phyloP scores from a whole-genome alignment of 139 green algal species.

The Volvox africanus region DNA sequence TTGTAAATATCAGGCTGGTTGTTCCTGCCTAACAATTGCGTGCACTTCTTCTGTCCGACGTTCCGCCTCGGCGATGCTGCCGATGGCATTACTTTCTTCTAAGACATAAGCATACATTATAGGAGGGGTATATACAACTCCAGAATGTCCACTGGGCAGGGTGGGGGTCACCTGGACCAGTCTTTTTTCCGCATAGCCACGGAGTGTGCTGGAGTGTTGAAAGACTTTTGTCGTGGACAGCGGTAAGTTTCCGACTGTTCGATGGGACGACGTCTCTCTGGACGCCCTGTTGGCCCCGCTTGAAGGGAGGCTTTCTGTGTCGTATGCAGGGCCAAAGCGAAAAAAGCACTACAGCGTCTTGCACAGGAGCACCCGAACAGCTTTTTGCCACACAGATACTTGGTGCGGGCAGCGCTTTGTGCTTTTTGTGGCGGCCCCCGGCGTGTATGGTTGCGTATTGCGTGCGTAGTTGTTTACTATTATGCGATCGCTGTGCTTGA shows the following conservation, averaged over 20 bases:
- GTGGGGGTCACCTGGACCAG: slow-evolving; percentile 13
- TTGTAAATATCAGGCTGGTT: too few relatives aligned
- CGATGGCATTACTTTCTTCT: slow-evolving; percentile 5
- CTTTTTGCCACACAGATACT: slow-evolving; percentile 68
- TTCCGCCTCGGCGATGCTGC: slow-evolving; percentile 3
- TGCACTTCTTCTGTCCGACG: not conserved
- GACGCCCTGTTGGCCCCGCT: not conserved
- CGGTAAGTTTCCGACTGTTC: slow-evolving; percentile 4
- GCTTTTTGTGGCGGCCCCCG: not conserved
- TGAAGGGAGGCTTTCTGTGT: not conserved
- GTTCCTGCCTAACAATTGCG: not conserved
- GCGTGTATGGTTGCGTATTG: not conserved
- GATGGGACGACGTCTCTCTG: not conserved
- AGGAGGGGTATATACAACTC: not conserved
- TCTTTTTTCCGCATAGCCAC: slow-evolving; percentile 30
- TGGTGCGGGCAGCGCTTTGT: slow-evolving; percentile 51
- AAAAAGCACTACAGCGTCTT: slow-evolving; percentile 68
- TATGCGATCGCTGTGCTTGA: not conserved
- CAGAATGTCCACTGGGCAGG: slow-evolving; percentile 17
- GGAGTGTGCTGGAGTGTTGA: slow-evolving; percentile 8
- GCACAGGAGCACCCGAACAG: slow-evolving; percentile 56
- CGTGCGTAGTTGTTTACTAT: not conserved
- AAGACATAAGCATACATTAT: not conserved
- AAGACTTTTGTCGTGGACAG: slow-evolving; percentile 33
- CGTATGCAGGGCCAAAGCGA: slow-evolving; percentile 69